phyloP scores from a whole-genome alignment of 176 grass and related monocot species.

The Bonia amplexicaulis region DNA sequence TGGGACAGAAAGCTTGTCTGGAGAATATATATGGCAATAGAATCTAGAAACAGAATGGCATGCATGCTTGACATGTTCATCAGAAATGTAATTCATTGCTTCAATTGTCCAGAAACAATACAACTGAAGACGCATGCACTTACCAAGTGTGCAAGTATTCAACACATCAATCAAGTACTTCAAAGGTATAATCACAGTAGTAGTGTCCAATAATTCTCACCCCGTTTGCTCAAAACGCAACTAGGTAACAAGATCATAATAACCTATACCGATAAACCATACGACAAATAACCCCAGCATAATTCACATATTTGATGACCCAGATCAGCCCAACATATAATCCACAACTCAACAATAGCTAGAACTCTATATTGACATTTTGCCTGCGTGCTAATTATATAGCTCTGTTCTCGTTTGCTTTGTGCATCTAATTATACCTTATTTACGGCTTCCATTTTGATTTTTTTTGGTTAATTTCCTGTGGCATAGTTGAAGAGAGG shows the following conservation, averaged over 20 bases:
- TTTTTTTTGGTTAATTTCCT: neutral
- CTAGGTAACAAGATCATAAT: neutral
- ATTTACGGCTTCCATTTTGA: conserved; percentile 6
- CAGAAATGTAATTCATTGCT: neutral
- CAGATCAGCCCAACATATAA: neutral
- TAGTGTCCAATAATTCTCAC: neutral
- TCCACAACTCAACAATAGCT: neutral
- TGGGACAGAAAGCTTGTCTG: neutral
- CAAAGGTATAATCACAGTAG: neutral
- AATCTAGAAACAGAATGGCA: conserved; percentile 6
- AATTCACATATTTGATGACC: conserved; percentile 22
- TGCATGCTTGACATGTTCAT: neutral
- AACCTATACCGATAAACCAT: neutral
- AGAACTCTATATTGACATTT: conserved; percentile 52
- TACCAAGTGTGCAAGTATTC: neutral
- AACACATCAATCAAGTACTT: neutral
- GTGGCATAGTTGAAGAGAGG: conserved; percentile 1
- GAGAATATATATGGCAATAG: neutral
- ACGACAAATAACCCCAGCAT: conserved; percentile 3
- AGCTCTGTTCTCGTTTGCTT: neutral
- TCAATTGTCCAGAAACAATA: neutral
- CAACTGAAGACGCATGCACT: neutral
- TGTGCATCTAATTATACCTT: conserved; percentile 16
- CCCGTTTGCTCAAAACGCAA: neutral
- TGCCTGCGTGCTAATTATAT: conserved; percentile 17